A percentile compares a stretch with the other conserved stretches of the same genome.
phyloP scores from a whole-genome alignment of 108 stramenopile species.

The Nitzschia sp. region DNA sequence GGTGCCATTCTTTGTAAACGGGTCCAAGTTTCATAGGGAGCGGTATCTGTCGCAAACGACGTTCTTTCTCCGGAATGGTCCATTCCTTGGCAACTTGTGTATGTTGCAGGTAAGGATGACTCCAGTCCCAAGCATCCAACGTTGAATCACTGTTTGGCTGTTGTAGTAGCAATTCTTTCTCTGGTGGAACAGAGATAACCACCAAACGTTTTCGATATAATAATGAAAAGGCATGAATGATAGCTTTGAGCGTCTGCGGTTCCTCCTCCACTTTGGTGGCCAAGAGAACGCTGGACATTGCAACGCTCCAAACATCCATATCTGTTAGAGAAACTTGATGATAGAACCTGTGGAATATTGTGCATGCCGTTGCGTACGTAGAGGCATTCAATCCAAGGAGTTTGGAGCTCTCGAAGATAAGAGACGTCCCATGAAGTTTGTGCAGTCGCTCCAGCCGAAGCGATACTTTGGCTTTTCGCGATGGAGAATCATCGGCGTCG shows the following conservation, averaged over 20 bases:
- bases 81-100: constrained; percentile 7
- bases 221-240: constrained; percentile 59
- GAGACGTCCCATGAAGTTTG: constrained; percentile 74
- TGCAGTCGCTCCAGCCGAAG: constrained; percentile 60
- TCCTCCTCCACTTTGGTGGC: constrained; percentile 75
- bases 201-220: constrained; percentile 62
- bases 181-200: constrained; percentile 14
- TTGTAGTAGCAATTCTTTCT: constrained; percentile 24
- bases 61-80: constrained; percentile 40
- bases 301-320: constrained; percentile 69
- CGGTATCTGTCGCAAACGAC: constrained; percentile 32
- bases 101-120: constrained; percentile 9
- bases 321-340: constrained; percentile 54
- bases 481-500: constrained; percentile 33
- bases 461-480: constrained; percentile 33
- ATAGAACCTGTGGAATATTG: constrained; percentile 76
- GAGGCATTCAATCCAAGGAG: constrained; percentile 33
- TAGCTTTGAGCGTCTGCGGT: constrained; percentile 32
- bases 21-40: constrained; percentile 48
- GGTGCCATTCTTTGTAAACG: constrained; percentile 67
- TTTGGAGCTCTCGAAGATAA: constrained; percentile 39
- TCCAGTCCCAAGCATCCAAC: constrained; percentile 5
- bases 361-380: constrained; percentile 44
- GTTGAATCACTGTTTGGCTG: constrained; percentile 1
- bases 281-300: constrained; percentile 63